phyloP scores from a whole-genome alignment of 2,329 filamentous ascomycete genomes.

The Plenodomus tracheiphilus region DNA sequence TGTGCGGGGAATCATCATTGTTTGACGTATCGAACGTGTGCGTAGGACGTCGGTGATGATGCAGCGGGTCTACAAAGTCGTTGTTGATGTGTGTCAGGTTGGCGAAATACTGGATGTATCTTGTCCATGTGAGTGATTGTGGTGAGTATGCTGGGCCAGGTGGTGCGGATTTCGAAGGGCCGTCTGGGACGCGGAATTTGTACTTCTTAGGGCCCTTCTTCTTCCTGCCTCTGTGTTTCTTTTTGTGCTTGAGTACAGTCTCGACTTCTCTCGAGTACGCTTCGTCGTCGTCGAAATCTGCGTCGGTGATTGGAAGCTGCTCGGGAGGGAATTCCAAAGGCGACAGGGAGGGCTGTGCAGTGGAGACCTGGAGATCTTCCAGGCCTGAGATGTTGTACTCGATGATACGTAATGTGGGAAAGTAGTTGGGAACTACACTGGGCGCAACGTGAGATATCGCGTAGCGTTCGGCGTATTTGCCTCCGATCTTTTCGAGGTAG shows the following conservation, averaged over 20 bases:
- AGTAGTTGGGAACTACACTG: conserved; percentile 91
- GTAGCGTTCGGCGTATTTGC: conserved; percentile 82
- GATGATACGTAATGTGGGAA: conserved; percentile 84
- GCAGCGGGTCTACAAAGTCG: conserved; percentile 51
- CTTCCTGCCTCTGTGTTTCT: conserved; percentile 56
- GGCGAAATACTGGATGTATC: conserved; percentile 89
- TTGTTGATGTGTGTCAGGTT: conserved; percentile 93
- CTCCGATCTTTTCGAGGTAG: conserved; percentile 71
- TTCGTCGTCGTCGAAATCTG: conserved; percentile 25
- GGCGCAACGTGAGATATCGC: conserved; percentile 79
- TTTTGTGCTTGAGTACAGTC: conserved; percentile 47
- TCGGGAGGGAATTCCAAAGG: not conserved
- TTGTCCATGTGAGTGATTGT: conserved; percentile 76
- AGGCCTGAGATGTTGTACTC: conserved; percentile 90
- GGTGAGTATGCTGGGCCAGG: conserved; percentile 90
- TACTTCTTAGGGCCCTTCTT: conserved; percentile 43
- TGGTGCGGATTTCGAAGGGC: conserved; percentile 70
- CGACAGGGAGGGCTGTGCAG: conserved; percentile 2
- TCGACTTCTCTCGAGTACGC: conserved; percentile 47
- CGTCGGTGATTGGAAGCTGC: conserved; percentile 10
- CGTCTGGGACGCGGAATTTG: conserved; percentile 62
- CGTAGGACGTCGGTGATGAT: not conserved
- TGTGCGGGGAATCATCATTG: conserved; percentile 12
- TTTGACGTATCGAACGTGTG: conserved; percentile 1
- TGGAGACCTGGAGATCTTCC: conserved; percentile 50